Base-by-base conservation (phyloP, 805 yeast species). In the Candida mattraensis region DNA sequence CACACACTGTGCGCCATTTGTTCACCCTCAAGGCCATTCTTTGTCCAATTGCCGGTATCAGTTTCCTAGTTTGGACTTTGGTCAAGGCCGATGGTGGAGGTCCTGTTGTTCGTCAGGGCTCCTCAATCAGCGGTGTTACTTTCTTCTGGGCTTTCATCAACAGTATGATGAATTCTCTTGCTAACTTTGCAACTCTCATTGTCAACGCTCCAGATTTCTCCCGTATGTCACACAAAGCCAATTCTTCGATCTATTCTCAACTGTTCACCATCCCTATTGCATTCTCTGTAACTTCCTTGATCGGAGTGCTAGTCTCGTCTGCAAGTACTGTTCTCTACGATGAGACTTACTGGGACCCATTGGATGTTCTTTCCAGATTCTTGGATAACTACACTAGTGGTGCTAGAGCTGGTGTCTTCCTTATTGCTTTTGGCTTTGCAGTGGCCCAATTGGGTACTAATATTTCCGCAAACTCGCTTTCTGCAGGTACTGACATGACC, bases 141-240 rank as follows among this genome's bases (percentile, higher is more conserved):
- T 74, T 80, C 45, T 87, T 76, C 17, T 88, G 97, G 97, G 87
- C 85, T 0, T 87, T 87, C 55, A 75, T 87, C 35, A 71, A 72
- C 48, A 76, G 91, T 5, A 69, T 80, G 20, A 84, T 88, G 95
- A 82, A 80, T 61, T 72, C 88, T 14, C 64, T 87, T 44, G 85
- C 94, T 18, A 87, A 87, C 63, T 87, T 87, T 54, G 93, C 95
- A 5, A 83, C 96, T n/a, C 71, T 87, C 52, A 83, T 88, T 53
- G 74, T 83, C 35, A 87, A 87, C 63, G 85, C 93, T 11, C 94
- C 96, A 2, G 96, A 87, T 67, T 87, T 87, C 61, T 73, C 95
- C 17, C 76, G 96, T 60, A 82, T 87, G 63, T 83, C 95, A 7
- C 73, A 69, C 45, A 78, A 76, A 15, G 68, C 72, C 33, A 58